Evolutionary conservation across 192 early-diverging fungal species (phyloP), one percentile per base, ranked within the genome.

Genomic region (Linnemannia schmuckeri): DNA sequence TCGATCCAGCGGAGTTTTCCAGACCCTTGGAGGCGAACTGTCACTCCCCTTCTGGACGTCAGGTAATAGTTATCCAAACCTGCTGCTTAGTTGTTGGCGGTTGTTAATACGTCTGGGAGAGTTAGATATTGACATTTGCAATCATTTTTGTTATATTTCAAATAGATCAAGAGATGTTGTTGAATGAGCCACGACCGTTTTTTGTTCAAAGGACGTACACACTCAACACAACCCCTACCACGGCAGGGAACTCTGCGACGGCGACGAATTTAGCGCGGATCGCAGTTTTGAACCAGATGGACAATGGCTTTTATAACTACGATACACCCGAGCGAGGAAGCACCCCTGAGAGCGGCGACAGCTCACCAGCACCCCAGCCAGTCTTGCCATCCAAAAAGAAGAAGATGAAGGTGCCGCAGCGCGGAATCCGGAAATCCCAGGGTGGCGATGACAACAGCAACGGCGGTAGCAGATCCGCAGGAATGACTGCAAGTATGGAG

Each of bases 291-390:
- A 79, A 61, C 30, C 82, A 84, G 37, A 52, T 86, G 75, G 83
- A 80, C 44, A 47, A 54, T 54, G 66, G 55, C 6, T 37, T 57
- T 49, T 55, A 70, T 37, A 76, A 76, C 33, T 49, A 70, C 37
- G 75, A 80, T 4, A 81, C 85, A 9, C 85, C 85, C n/a, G 85
- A 87, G n/a, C 79, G 85, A 54, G 85, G 85, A 6, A 87, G 77
- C 17, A 87, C 85, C 0, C 85, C 85, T 22, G 85, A 87, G 24
- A 80, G 78, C 12, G 18, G 63, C 9, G 85, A 87, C 17, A 63
- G 76, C 18, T 87, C 85, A 24, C 85, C 85, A 44, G 85, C 57
- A 44, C 79, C 79, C 22, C 70, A 44, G n/a, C 20, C 76, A 54
- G 42, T 33, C 47, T 8, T 68, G 6, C 17, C 55, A 49, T 7